These are phyloP conservation scores for Fusarium piperis DNA, from an alignment of 2,329 filamentous ascomycete genomes.

Conservation along the genomic window DNA sequence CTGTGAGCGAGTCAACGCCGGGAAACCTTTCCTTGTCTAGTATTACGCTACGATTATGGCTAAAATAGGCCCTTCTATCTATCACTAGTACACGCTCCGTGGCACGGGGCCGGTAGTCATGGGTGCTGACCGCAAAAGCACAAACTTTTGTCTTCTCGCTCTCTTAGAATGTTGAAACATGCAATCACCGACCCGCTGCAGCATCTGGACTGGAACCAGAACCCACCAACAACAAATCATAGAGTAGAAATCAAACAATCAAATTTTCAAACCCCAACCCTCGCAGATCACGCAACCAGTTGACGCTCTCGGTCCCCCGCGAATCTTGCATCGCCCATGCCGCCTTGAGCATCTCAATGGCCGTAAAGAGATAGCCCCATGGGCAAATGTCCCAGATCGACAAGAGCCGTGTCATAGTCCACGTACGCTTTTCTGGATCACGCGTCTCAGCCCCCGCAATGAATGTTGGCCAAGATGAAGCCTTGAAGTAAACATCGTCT, in stretches of 20 bases:
- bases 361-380: slow-evolving; percentile 62
- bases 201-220: slow-evolving; percentile 20
- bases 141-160: slow-evolving; percentile 22
- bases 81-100: slow-evolving; percentile 14
- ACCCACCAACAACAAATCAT: slow-evolving; percentile 2
- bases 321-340: slow-evolving; percentile 58
- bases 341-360: slow-evolving; percentile 59
- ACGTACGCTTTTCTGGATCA: slow-evolving; percentile 56
- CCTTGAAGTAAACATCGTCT: slow-evolving; percentile 65
- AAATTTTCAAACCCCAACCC: slow-evolving; percentile 57
- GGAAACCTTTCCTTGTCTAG: slow-evolving; percentile 25
- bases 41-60: slow-evolving; percentile 23
- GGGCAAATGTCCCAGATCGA: slow-evolving; percentile 57
- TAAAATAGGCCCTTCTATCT: slow-evolving; percentile 20
- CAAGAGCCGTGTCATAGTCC: slow-evolving; percentile 61
- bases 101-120: neutral
- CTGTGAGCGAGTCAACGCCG: slow-evolving; percentile 8
- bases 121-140: slow-evolving; percentile 4
- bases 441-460: slow-evolving; percentile 66
- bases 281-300: slow-evolving; percentile 57
- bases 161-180: slow-evolving; percentile 14
- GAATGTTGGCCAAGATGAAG: slow-evolving; percentile 68
- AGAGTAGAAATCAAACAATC: slow-evolving; percentile 51
- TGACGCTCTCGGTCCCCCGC: slow-evolving; percentile 35
- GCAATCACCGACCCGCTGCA: slow-evolving; percentile 1